Base-by-base conservation (phyloP, 2,329 filamentous ascomycete genomes). In the Diaporthe ampelina region DNA sequence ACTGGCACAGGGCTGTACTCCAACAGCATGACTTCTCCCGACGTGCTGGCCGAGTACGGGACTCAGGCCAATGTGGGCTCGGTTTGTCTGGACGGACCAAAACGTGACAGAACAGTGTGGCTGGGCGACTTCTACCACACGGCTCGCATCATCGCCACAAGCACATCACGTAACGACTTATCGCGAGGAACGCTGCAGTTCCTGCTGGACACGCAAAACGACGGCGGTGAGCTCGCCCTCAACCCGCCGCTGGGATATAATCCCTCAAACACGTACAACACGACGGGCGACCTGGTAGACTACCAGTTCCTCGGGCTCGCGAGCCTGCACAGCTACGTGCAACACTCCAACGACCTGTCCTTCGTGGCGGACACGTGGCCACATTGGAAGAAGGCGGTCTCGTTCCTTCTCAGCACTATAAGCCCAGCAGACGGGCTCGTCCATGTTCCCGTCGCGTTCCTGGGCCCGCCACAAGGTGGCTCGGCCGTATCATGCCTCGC, bases 121-220 rank as follows among this genome's bases (percentile, higher is more conserved):
- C 79, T 81, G 4, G 84, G 85, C 7, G 84, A 86, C 73, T 85
- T 85, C 70, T 82, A 82, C 54, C 84, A 86, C 75, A 85, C 85
- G 0, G 77, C 81, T 1, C 79, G 81, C 15, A 80, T 85, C 24
- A 77, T 86, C 15, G 79, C 78, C 0, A 78, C 79, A 1, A 83
- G 80, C 10, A 86, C 84, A 1, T 77, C 79, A 15, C 79, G 82
- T 6, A 79, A 75, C n/a, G 83, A 85, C 32, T 78, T 82, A 24
- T 75, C 83, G 3, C 67, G 80, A 0, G 83, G 83, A 2, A 83
- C 80, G 0, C 78, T 86, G 24, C 76, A 81, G 13, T 80, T 78
- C 17, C 73, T 80, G 1, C 75, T 85, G 0, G 63, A 52, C n/a
- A 52, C 45, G 8, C 63, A 67, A n/a, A 3, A 0, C 15, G 29